Base-by-base conservation (phyloP, 208 protist species). In the Leishmania arabica region DNA sequence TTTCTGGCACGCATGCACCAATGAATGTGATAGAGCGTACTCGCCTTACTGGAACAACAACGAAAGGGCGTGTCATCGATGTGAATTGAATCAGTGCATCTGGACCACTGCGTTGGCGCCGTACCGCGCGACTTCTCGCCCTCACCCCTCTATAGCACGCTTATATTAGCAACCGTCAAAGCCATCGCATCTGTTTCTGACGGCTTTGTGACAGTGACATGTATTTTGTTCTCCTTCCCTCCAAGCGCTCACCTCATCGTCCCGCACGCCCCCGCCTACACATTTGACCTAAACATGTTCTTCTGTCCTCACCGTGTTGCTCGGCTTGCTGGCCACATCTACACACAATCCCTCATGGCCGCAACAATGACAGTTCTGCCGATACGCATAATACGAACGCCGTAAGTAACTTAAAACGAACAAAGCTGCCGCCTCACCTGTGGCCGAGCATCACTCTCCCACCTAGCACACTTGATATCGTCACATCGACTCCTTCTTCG, bases 361-460 rank as follows among this genome's bases (percentile, higher is more conserved):
- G 17, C 40, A 37, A 6, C 21, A 34, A 64, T 66, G 65, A 51
- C 21, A 73, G 42, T 17, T 73, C 42, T 51, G 21, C 45, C 68
- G 19, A 21, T 75, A 56, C 49, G 51, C 64, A 49, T 82, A 83
- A 76, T 83, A 80, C 81, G 11, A 79, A 40, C 62, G 1, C 15
- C 31, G 9, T 40, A 68, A 34, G 62, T 31, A 15, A 42, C 13
- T 31, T 19, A 40, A 68, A 17, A 40, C 40, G 27, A 68, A 21
- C n/a, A 13, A 68, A 11, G 31, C 64, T 71, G 7, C 37, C 42
- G 5, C 66, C 21, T 47, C 66, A 42, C 66, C 19, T 21, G 37
- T 75, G 11, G 31, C 51, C 34, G 21, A 53, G 31, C 37, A 40
- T n/a, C 21, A 37, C 21, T 17, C 34, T 58, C 45, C 42, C 45